Base-by-base conservation (phyloP, 148 eudicot genomes). In the Amaranthus hypochondriacus region DNA sequence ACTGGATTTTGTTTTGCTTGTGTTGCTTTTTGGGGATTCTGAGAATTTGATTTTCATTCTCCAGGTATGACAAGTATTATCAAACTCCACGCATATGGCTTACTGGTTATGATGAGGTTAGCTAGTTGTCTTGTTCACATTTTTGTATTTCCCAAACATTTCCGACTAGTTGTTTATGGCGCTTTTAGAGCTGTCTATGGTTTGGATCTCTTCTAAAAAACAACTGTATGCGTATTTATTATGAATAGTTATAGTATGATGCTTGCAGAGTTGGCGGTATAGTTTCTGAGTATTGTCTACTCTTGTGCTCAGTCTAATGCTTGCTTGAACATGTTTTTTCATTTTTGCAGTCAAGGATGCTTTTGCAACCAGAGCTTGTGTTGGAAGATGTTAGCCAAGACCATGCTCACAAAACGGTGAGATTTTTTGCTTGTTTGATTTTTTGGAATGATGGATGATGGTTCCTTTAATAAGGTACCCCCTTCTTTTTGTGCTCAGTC, bases 21-120 rank as follows among this genome's bases (percentile, higher is more conserved):
- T 6, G 49, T 46, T 49, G 8, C 50, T 73, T 50, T 69, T 53
- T 15, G 57, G 67, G 56, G 39, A 48, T 68, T 48, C 53, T 12
- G 68, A 28, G 15, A 66, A 65, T 8, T n/a, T 69, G 48, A 18
- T 2, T 13, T 48, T 66, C 3, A 7, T 15, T 66, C 21, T 12
- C 53, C 89, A 95, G 98, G 85, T 95, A 95, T 79, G 98, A 95
- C 80, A 95, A 95, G 75, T 95, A 95, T 79, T 95, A 95, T 81
- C 98, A 92, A 81, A 95, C 98, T 79, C 98, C 97, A 77, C 98
- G 97, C 56, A 88, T 95, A 44, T 95, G 98, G 98, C 98, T 95
- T 83, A 92, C 98, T 79, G 97, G 98, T 56, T 95, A 95, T 86
- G 98, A 95, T 79, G 98, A 95, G 98, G 98, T 95, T 62, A 51